Evolutionary conservation across 306 rosid genomes (phyloP).

Genomic region (Gastrolobium villosum): DNA sequence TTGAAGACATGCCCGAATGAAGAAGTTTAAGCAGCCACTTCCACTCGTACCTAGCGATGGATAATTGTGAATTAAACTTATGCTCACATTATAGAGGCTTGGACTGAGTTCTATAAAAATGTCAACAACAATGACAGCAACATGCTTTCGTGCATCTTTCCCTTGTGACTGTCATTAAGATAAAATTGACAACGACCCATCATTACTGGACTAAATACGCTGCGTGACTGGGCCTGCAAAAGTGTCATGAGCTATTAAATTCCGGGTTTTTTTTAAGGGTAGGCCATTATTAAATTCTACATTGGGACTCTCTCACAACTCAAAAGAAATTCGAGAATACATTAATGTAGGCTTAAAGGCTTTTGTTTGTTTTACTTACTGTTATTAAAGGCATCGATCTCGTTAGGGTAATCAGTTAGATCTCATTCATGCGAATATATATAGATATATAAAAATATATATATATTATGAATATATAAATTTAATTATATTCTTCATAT

Average conservation of each 20-base stretch:
- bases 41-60: background rate
- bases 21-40: constrained; percentile 5
- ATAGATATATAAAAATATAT: too few species aligned
- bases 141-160: constrained; percentile 1
- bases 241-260: constrained; percentile 49
- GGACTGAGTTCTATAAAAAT: background rate
- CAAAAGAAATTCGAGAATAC: constrained; percentile 21
- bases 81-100: background rate
- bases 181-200: constrained; percentile 44
- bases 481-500: too few species aligned
- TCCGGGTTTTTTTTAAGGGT: constrained; percentile 31
- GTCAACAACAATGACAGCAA: constrained; percentile 3
- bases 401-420: too few species aligned
- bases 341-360: constrained; percentile 1
- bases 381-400: too few species aligned
- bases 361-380: constrained; percentile 38
- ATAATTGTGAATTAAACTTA: background rate
- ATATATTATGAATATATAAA: too few species aligned
- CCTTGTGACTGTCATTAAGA: constrained; percentile 1
- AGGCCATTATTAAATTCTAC: constrained; percentile 29
- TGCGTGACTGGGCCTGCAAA: constrained; percentile 27
- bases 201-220: constrained; percentile 23
- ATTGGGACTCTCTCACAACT: constrained; percentile 18
- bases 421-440: too few species aligned
- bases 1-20: background rate